phyloP scores from a whole-genome alignment of 202 grass and related monocot species.

The Bolboschoenoplectus hybrid region DNA sequence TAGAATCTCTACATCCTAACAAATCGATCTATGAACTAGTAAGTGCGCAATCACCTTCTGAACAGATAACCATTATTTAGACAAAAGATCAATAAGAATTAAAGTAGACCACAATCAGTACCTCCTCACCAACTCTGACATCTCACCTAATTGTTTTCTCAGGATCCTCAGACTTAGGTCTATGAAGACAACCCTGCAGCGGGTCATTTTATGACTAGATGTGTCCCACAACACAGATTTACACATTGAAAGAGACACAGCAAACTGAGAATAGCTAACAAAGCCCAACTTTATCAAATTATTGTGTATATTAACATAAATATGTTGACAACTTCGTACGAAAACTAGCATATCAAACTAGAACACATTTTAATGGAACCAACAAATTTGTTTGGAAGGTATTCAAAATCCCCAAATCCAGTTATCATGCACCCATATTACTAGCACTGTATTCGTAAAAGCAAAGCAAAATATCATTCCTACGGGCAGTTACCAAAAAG shows the following conservation, averaged over 20 bases:
- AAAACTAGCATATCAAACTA: constrained; percentile 17
- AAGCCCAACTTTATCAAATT: constrained; percentile 29
- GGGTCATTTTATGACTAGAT: constrained; percentile 1
- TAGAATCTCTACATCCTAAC: constrained; percentile 3
- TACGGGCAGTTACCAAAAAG: not conserved
- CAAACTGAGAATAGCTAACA: constrained; percentile 21
- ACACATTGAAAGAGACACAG: constrained; percentile 3
- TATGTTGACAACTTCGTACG: constrained; percentile 33
- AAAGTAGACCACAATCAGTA: constrained; percentile 26
- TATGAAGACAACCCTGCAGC: constrained; percentile 22
- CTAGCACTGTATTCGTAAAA: constrained; percentile 32
- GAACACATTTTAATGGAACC: constrained; percentile 24
- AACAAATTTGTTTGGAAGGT: not conserved
- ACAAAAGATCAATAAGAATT: constrained; percentile 28
- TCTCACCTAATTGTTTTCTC: constrained; percentile 27
- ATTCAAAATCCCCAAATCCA: constrained; percentile 26
- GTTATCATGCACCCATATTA: constrained; percentile 2
- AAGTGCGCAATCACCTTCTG: constrained; percentile 31
- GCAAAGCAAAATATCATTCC: constrained; percentile 27
- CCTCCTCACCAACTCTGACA: constrained; percentile 40
- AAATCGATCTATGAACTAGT: constrained; percentile 10
- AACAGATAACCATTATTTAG: constrained; percentile 31
- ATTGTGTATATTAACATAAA: constrained; percentile 24
- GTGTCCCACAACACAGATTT: constrained; percentile 19
- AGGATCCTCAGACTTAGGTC: constrained; percentile 17